phyloP scores from a whole-genome alignment of 2,329 filamentous ascomycete genomes.

The Pseudogymnoascus sp. region DNA sequence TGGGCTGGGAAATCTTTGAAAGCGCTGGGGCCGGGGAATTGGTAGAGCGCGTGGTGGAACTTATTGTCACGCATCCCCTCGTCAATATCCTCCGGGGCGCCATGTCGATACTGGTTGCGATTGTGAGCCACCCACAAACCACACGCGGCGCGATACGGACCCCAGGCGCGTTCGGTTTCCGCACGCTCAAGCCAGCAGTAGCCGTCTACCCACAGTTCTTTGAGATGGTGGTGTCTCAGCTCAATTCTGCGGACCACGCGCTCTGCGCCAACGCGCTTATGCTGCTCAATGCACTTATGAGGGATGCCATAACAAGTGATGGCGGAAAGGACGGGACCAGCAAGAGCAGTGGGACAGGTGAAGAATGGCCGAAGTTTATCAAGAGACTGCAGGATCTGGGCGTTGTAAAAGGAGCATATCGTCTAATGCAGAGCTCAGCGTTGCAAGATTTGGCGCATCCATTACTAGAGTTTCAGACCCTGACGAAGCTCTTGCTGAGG shows the following conservation, averaged over 20 bases:
- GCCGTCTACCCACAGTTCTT: conserved; percentile 89
- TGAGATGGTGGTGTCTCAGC: conserved; percentile 82
- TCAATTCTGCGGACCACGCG: conserved; percentile 90
- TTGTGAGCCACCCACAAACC: conserved; percentile 77
- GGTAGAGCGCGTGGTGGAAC: conserved; percentile 71
- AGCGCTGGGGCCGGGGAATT: conserved; percentile 55
- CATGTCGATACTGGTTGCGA: conserved; percentile 91
- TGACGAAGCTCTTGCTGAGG: conserved; percentile 78
- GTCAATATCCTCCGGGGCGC: conserved; percentile 96
- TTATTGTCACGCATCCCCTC: conserved; percentile 89
- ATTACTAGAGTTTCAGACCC: conserved; percentile 81
- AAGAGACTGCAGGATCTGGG: conserved; percentile 88
- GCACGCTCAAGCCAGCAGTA: conserved; percentile 84
- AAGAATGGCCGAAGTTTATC: conserved; percentile 94
- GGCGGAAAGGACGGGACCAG: conserved; percentile 27
- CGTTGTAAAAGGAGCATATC: conserved; percentile 84
- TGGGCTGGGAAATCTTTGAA: conserved; percentile 89
- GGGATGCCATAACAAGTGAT: conserved; percentile 74
- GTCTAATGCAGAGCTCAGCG: conserved; percentile 88
- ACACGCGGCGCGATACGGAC: conserved; percentile 36
- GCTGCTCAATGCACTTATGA: conserved; percentile 89
- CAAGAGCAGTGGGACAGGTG: conserved; percentile 35
- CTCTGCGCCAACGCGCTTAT: conserved; percentile 93
- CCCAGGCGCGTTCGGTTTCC: conserved; percentile 72
- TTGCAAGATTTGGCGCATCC: conserved; percentile 86